phyloP scores from a whole-genome alignment of 116 monocot genomes.

The Zostera marina region DNA sequence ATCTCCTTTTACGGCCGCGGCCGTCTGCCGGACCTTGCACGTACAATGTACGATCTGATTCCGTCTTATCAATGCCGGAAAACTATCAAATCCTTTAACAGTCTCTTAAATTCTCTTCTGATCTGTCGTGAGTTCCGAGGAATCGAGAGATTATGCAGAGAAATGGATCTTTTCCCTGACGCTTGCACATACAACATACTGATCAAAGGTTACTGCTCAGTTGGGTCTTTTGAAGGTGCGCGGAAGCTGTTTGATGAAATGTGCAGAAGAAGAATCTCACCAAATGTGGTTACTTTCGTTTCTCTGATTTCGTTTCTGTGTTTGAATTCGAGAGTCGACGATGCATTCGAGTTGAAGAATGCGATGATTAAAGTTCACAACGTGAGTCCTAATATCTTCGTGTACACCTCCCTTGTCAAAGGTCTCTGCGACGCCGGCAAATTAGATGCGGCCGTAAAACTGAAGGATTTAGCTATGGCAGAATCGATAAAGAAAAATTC shows the following conservation, averaged over 20 bases:
- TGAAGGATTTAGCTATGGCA: slow-evolving; percentile 29
- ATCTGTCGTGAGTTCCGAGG: slow-evolving; percentile 9
- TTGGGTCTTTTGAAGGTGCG: slow-evolving; percentile 14
- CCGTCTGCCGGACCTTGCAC: slow-evolving; percentile 24
- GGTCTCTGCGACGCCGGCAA: slow-evolving; percentile 26
- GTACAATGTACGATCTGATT: slow-evolving; percentile 27
- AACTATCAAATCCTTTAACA: slow-evolving; percentile 53
- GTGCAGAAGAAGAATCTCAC: slow-evolving; percentile 22
- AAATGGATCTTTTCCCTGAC: slow-evolving; percentile 25
- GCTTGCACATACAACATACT: slow-evolving; percentile 65
- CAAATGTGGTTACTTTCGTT: slow-evolving; percentile 43
- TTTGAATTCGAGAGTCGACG: slow-evolving; percentile 18
- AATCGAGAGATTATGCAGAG: slow-evolving; percentile 14
- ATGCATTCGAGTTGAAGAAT: slow-evolving; percentile 46
- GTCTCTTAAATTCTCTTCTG: slow-evolving; percentile 37
- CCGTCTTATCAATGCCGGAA: slow-evolving; percentile 31
- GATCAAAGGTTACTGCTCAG: slow-evolving; percentile 15
- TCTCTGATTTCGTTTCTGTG: slow-evolving; percentile 44
- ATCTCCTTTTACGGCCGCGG: slow-evolving; percentile 64
- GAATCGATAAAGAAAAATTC: slow-evolving; percentile 8
- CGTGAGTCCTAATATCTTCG: slow-evolving; percentile 34
- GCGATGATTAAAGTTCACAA: slow-evolving; percentile 23
- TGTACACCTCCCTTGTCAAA: slow-evolving; percentile 57
- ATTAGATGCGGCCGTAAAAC: slow-evolving; percentile 28
- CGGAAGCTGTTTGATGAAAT: slow-evolving; percentile 67